Base-by-base conservation (phyloP, 805 yeast genomes). In the Ogataea paradorogensis region DNA sequence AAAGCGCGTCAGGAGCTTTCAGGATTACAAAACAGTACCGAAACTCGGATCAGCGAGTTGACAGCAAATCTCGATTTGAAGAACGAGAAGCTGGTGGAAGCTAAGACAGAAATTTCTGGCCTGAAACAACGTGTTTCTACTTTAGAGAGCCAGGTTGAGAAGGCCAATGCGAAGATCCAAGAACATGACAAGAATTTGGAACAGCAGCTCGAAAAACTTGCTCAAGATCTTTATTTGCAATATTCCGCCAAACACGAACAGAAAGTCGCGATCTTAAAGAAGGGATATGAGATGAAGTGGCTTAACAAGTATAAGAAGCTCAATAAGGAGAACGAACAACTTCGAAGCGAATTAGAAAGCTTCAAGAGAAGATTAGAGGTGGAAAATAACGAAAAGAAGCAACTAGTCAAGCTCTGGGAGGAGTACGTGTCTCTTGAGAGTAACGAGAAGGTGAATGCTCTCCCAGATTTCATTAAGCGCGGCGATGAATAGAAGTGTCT, bases 221-320 rank as follows among this genome's bases (percentile, higher is more conserved):
- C 90, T 0, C 81, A 78, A 43, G 86, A 81, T 50, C 65, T 85
- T 9, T 84, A 84, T 53, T 69, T 75, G 27, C 89, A 82, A 55
- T 85, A 85, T 54, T 76, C 87, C 2, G 78, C 82, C 35, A 85
- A 86, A 55, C 95, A 86, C 54, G 86, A 81, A 46, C 74, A 76
- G 37, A 85, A 85, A 58, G 83, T 85, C 7, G 70, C 71, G 10
- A 73, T 77, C 23, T 63, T 81, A 52, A 82, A 77, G 55, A 71
- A 73, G 41, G 79, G 77, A 2, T 78, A 75, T 53, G 83, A 78
- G 50, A 62, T 65, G 23, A 78, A 74, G 51, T 76, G 74, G 69
- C 63, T 70, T 34, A 56, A 58, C 45, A 74, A 69, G 52, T 64
- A 68, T 45, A 69, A 63, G 33, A 69, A 64, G 42, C 55, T 69